Evolutionary conservation across 176 grass and related monocot species (phyloP).

Genomic region (Zea luxurians): DNA sequence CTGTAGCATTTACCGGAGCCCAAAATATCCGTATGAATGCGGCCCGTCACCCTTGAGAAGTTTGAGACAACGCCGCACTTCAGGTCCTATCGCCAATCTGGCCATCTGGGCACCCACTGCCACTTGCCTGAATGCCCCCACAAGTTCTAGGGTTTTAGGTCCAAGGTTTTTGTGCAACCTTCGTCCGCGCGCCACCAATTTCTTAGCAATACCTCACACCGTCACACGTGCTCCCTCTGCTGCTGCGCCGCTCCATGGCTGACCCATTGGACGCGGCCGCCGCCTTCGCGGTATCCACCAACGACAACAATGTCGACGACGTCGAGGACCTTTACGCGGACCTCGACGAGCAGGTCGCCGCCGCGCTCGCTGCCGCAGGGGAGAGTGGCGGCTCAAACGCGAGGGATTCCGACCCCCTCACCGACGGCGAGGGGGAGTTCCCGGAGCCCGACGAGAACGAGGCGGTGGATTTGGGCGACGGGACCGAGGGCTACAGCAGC

Average conservation of each 20-base stretch:
- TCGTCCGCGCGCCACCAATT: constrained; percentile 23
- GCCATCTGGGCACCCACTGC: background rate
- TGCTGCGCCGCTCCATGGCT: constrained; percentile 25
- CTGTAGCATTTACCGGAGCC: background rate
- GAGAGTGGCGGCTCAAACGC: constrained; percentile 52
- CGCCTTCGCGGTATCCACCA: constrained; percentile 10
- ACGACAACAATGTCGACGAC: constrained; percentile 39
- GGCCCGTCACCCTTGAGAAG: constrained; percentile 12
- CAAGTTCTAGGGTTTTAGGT: constrained; percentile 25
- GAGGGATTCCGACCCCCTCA: constrained; percentile 48
- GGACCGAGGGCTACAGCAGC: constrained; percentile 41
- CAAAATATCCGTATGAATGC: background rate
- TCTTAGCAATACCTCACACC: constrained; percentile 8
- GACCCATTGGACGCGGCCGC: constrained; percentile 2
- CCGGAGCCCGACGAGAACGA: constrained; percentile 38
- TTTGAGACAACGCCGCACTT: background rate
- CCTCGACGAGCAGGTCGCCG: constrained; percentile 64
- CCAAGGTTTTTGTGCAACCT: constrained; percentile 46
- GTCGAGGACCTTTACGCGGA: constrained; percentile 72
- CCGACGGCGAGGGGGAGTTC: constrained; percentile 36
- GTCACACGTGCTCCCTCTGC: background rate
- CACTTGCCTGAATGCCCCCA: background rate
- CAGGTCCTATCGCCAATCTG: background rate
- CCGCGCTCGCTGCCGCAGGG: constrained; percentile 37
- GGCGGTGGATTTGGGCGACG: constrained; percentile 55